Conservation (phyloP, 1,284 basidiomycete genomes). For the Rhodotorula sp. region DNA sequence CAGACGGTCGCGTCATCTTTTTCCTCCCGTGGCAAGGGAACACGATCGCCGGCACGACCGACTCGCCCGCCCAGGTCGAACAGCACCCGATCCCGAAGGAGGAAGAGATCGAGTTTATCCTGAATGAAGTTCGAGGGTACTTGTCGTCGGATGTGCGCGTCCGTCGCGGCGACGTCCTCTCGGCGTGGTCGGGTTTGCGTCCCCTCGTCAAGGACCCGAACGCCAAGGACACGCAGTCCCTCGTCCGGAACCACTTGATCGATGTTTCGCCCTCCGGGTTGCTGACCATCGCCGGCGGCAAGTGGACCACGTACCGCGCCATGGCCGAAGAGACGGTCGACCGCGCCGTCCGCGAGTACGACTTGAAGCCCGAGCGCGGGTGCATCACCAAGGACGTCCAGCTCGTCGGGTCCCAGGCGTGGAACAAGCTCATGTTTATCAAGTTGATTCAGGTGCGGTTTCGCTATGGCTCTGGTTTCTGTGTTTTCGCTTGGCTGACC, state of each 20-base stretch:
- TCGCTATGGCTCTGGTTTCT: too few species aligned
- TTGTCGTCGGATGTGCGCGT: conserved; percentile 90
- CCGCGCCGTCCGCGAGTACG: conserved; percentile 76
- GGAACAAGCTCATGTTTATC: conserved; percentile 96
- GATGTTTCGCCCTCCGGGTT: conserved; percentile 77
- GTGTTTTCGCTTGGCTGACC: too few species aligned
- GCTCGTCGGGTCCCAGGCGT: conserved; percentile 89
- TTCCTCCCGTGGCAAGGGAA: conserved; percentile 98
- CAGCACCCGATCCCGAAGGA: conserved; percentile 81
- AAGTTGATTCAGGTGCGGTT: conserved; percentile 65
- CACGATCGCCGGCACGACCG: conserved; percentile 96
- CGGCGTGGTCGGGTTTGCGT: conserved; percentile 88
- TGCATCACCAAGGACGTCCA: conserved; percentile 80
- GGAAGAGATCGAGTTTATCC: conserved; percentile 94
- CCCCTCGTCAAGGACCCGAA: conserved; percentile 84
- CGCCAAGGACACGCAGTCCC: conserved; percentile 75
- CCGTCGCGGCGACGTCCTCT: conserved; percentile 91
- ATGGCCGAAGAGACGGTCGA: conserved; percentile 98
- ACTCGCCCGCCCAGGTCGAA: conserved; percentile 73
- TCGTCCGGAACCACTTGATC: conserved; percentile 94
- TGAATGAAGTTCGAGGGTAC: conserved; percentile 87
- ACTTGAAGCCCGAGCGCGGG: conserved; percentile 56
- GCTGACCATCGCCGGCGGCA: conserved; percentile 93
- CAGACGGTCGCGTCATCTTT: conserved; percentile 96
- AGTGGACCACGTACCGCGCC: conserved; percentile 90